phyloP scores from a whole-genome alignment of 345 rosid species.

The Eucalyptus tenuipes region DNA sequence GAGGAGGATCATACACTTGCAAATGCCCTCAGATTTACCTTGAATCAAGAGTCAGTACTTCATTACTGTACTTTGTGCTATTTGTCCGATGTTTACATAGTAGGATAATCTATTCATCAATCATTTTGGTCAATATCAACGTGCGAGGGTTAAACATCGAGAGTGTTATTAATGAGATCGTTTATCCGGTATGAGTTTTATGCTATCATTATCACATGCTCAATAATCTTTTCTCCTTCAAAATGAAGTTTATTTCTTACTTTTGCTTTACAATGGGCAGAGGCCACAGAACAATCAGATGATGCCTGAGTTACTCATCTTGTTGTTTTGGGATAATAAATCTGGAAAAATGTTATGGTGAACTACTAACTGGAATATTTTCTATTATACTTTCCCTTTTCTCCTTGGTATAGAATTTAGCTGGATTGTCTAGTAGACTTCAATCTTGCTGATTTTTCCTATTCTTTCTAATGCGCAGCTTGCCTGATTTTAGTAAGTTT shows the following conservation, averaged over 20 bases:
- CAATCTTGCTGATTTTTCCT: neutral
- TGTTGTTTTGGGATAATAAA: neutral
- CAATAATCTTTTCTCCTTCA: neutral
- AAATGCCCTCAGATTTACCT: slow-evolving; percentile 64
- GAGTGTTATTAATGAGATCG: neutral
- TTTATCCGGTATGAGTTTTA: neutral
- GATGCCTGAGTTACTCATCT: neutral
- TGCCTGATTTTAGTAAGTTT: neutral
- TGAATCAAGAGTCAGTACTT: slow-evolving; percentile 78
- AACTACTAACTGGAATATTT: neutral
- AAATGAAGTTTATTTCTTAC: neutral
- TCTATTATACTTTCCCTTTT: neutral
- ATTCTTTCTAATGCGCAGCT: neutral
- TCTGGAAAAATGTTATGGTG: neutral
- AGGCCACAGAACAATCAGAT: neutral
- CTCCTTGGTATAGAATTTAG: neutral
- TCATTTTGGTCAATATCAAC: neutral
- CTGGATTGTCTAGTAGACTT: neutral
- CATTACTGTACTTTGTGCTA: neutral
- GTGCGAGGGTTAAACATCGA: neutral
- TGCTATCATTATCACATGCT: neutral
- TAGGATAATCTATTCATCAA: neutral
- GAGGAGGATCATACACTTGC: slow-evolving; percentile 90
- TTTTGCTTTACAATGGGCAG: neutral
- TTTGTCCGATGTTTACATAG: neutral